phyloP scores from a whole-genome alignment of 2,329 filamentous ascomycete genomes.

The Pestalotiopsis sp. region DNA sequence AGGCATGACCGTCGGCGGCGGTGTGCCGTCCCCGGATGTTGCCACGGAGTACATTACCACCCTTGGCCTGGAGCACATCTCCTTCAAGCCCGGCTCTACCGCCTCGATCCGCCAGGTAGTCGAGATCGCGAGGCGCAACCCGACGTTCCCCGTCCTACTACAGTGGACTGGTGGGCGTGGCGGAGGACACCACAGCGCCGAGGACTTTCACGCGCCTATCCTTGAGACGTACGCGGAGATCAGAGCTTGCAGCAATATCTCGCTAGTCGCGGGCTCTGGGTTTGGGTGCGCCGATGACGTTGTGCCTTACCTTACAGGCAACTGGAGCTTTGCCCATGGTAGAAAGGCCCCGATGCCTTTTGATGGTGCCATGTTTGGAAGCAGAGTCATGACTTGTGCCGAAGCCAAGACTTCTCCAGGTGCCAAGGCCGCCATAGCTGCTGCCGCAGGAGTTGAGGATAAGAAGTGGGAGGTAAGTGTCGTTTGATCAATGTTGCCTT shows the following conservation, averaged over 20 bases:
- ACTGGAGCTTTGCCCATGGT: conserved; percentile 44
- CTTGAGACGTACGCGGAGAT: conserved; percentile 46
- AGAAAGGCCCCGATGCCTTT: conserved; percentile 46
- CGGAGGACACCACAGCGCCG: conserved; percentile 51
- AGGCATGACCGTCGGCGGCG: conserved; percentile 49
- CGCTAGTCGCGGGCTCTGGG: conserved; percentile 48
- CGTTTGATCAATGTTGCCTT: neutral
- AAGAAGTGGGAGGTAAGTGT: conserved; percentile 43
- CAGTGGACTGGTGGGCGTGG: conserved; percentile 54
- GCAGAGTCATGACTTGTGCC: conserved; percentile 49
- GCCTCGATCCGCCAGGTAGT: conserved; percentile 47
- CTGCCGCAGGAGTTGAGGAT: conserved; percentile 43
- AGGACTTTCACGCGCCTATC: conserved; percentile 52
- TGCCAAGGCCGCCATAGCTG: conserved; percentile 46
- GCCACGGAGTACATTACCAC: conserved; percentile 47
- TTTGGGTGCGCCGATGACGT: conserved; percentile 49
- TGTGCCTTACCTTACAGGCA: conserved; percentile 47
- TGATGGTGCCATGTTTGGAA: conserved; percentile 48
- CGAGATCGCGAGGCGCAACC: conserved; percentile 48
- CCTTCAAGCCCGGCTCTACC: conserved; percentile 49
- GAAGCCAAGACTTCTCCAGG: conserved; percentile 45
- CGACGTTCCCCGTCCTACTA: conserved; percentile 45
- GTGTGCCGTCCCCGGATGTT: conserved; percentile 48
- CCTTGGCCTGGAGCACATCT: conserved; percentile 48
- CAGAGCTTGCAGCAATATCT: conserved; percentile 45